Evolutionary conservation across 768 basidiomycete genomes (phyloP), one percentile per base, ranked within the genome.

Genomic region (Paxillus rubicundulus): DNA sequence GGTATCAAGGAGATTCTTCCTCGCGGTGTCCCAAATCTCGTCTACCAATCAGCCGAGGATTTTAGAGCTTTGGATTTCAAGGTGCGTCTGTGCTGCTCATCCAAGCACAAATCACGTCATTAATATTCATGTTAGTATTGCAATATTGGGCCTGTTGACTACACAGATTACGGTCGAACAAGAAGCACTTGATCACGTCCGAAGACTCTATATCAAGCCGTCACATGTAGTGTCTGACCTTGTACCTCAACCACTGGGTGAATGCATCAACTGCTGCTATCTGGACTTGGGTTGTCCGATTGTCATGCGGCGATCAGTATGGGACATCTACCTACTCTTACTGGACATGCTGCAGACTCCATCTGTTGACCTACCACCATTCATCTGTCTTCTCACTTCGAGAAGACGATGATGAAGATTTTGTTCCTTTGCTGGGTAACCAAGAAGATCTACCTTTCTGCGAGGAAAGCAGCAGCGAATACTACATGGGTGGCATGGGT

Each of bases 21-120:
- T 1, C 69, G 73, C 32, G 75, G 74, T 2, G 53, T 65, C n/a
- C 76, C 77, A 1, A 52, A 62, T 16, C 42, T 68, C 1, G 77
- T 79, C 2, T 55, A 59, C n/a, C n/a, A n/a, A n/a, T n/a, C n/a
- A n/a, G n/a, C n/a, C n/a, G n/a, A n/a, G n/a, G n/a, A n/a, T n/a
- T 74, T 56, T 56, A 59, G 59, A 2, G 54, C 53, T 4, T 2
- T 28, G 50, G 65, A 78, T 45, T 78, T 73, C 57, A 69, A 68
- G 63, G 76, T 74, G n/a, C 12, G 41, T 16, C 4, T 34, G 3
- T 9, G 17, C 18, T 21, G 21, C 9, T 39, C 38, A 17, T 39
- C 17, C n/a, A 16, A 30, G 28, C 28, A 30, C 5, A 30, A 30
- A 9, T 30, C 28, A 30, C 9, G 28, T 30, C 9, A 30, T 9